Evolutionary conservation across 495 filamentous ascomycete species (phyloP).

Genomic region (Rostrohypoxylon terebratum): DNA sequence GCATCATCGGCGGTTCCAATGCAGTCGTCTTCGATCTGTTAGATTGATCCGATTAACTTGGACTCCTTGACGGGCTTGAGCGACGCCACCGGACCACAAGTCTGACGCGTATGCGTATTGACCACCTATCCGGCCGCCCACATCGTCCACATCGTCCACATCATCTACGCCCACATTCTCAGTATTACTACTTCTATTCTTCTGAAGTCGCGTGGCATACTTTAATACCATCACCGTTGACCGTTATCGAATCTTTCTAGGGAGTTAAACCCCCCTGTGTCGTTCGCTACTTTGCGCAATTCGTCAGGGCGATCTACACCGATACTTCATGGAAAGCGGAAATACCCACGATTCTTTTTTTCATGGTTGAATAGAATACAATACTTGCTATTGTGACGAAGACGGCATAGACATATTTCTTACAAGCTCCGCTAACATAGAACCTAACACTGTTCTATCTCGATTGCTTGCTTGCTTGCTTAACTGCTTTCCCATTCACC

Average conservation of each 20-base stretch:
- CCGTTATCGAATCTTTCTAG: conserved; percentile 17
- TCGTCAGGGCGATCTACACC: conserved; percentile 20
- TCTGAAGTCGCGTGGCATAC: background rate
- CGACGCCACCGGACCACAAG: conserved; percentile 29
- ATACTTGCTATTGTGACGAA: conserved; percentile 22
- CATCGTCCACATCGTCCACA: background rate
- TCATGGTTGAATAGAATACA: conserved; percentile 31
- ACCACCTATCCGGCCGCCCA: conserved; percentile 15
- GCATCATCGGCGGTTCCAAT: conserved; percentile 25
- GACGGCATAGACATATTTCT: conserved; percentile 18
- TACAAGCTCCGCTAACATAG: background rate
- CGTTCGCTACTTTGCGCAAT: conserved; percentile 46
- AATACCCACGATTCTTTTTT: conserved; percentile 16
- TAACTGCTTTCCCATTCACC: background rate
- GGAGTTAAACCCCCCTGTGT: conserved; percentile 38
- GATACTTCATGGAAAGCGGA: conserved; percentile 30
- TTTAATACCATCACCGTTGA: background rate
- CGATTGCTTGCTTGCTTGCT: no score
- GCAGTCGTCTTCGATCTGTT: conserved; percentile 35
- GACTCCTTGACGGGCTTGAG: conserved; percentile 30
- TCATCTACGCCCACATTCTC: background rate
- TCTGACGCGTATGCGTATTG: conserved; percentile 43
- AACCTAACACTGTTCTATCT: conserved; percentile 1
- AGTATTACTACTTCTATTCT: background rate
- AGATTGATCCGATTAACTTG: conserved; percentile 40